Conservation (phyloP, 2,329 filamentous ascomycete species). For the Stemphylium lycopersici region DNA sequence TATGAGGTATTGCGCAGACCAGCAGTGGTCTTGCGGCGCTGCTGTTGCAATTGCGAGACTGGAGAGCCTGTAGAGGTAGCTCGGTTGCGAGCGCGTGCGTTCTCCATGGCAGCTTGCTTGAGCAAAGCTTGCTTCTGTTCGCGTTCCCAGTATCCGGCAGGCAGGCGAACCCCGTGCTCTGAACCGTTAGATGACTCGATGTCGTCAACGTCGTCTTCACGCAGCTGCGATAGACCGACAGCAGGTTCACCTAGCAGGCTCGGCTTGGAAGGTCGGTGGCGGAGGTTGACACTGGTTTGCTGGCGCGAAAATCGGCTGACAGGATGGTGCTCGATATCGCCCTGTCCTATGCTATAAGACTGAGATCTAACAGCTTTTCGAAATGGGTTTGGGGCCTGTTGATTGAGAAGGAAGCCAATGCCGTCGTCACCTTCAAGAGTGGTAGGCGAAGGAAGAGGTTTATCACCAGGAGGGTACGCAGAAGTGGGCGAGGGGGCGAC, state of each 20-base stretch:
- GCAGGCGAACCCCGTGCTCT: constrained; percentile 55
- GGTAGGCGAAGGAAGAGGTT: constrained; percentile 34
- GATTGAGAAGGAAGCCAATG: constrained; percentile 41
- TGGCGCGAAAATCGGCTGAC: constrained; percentile 58
- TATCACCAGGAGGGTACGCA: constrained; percentile 30
- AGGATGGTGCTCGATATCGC: constrained; percentile 61
- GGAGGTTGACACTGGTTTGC: constrained; percentile 55
- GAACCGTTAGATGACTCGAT: constrained; percentile 67
- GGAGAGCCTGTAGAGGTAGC: constrained; percentile 39
- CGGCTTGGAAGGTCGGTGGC: constrained; percentile 80
- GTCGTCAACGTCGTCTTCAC: constrained; percentile 62
- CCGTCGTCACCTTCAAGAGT: constrained; percentile 58
- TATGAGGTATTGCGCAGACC: constrained; percentile 66
- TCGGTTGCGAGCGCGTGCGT: constrained; percentile 42
- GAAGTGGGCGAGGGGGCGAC: constrained; percentile 45
- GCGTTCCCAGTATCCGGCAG: constrained; percentile 41
- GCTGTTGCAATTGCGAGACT: constrained; percentile 23
- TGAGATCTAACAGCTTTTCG: constrained; percentile 94
- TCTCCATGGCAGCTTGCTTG: constrained; percentile 47
- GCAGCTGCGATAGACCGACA: constrained; percentile 39
- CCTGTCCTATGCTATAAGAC: constrained; percentile 93
- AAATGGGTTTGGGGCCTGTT: constrained; percentile 78
- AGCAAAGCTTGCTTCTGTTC: constrained; percentile 42
- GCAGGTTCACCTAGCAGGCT: constrained; percentile 71
- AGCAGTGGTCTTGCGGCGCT: constrained; percentile 47